phyloP scores from a whole-genome alignment of 1,284 basidiomycete species.

The Irpex sp. region DNA sequence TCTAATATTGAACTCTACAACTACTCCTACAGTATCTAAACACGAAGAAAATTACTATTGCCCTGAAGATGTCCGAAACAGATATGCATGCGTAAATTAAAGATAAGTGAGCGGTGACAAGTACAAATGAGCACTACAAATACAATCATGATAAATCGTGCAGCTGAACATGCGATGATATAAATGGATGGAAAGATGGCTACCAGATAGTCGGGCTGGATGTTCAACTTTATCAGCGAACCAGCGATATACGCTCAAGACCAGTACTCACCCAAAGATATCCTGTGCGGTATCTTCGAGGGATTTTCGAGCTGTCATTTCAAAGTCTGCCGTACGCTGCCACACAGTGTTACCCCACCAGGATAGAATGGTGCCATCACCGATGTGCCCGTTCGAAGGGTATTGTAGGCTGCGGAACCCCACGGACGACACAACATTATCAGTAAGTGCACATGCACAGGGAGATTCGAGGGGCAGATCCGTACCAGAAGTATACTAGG shows the following conservation, averaged over 20 bases:
- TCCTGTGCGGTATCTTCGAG: background rate
- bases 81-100: background rate
- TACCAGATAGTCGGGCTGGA: background rate
- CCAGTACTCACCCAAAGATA: conserved; percentile 8
- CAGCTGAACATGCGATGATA: background rate
- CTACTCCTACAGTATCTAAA: background rate
- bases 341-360: conserved; percentile 45
- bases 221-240: background rate
- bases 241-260: too few species aligned
- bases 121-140: background rate
- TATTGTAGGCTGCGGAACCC: conserved; percentile 34
- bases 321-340: conserved; percentile 31
- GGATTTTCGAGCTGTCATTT: conserved; percentile 22
- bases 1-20: background rate
- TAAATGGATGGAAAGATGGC: background rate
- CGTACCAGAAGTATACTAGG: conserved; percentile 56
- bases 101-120: background rate
- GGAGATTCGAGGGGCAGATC: background rate
- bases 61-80: background rate
- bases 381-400: conserved; percentile 41
- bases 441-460: background rate
- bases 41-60: too few species aligned
- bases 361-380: conserved; percentile 27
- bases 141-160: conserved; percentile 1
- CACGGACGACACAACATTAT: background rate